A percentile compares a stretch with the other conserved stretches of the same genome.
phyloP scores from a whole-genome alignment of 805 yeast genomes.

The Diddensiella santjacobensis region DNA sequence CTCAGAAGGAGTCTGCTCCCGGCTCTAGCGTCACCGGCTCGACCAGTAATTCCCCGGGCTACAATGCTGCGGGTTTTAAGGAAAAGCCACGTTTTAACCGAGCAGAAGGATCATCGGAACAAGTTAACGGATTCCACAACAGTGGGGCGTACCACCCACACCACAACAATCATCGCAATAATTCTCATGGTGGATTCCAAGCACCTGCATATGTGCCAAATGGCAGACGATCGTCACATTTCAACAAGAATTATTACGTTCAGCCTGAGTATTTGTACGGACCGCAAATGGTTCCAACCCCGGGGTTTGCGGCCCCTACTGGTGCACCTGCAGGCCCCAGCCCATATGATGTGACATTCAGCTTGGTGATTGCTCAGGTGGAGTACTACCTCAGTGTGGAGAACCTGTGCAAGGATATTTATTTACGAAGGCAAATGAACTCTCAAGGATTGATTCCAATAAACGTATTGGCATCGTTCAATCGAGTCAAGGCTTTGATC shows the following conservation, averaged over 20 bases:
- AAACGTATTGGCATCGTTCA: conserved; percentile 59
- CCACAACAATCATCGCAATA: conserved; percentile 11
- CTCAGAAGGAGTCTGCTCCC: conserved; percentile 2
- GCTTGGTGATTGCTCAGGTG: conserved; percentile 53
- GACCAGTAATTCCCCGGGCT: too few relatives aligned
- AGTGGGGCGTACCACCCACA: conserved; percentile 11
- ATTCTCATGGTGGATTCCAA: conserved; percentile 7
- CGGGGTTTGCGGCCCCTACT: conserved; percentile 10
- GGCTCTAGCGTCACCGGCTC: too few relatives aligned
- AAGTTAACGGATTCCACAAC: conserved; percentile 5
- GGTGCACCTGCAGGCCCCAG: conserved; percentile 15
- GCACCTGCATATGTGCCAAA: conserved; percentile 10
- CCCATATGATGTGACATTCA: conserved; percentile 24
- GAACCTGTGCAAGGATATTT: conserved; percentile 81
- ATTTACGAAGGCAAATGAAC: conserved; percentile 77
- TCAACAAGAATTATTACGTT: conserved; percentile 18
- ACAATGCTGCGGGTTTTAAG: not conserved
- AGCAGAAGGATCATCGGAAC: conserved; percentile 3
- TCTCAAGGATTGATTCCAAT: conserved; percentile 69
- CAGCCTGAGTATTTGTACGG: conserved; percentile 8
- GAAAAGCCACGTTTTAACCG: conserved; percentile 6
- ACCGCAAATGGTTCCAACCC: conserved; percentile 2
- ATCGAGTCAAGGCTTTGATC: conserved; percentile 67
- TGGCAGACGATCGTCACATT: conserved; percentile 19
- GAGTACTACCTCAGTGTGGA: conserved; percentile 89